Evolutionary conservation across 2,329 filamentous ascomycete species (phyloP), one percentile per base, ranked within the genome.

Genomic region (Zarea fungicola): DNA sequence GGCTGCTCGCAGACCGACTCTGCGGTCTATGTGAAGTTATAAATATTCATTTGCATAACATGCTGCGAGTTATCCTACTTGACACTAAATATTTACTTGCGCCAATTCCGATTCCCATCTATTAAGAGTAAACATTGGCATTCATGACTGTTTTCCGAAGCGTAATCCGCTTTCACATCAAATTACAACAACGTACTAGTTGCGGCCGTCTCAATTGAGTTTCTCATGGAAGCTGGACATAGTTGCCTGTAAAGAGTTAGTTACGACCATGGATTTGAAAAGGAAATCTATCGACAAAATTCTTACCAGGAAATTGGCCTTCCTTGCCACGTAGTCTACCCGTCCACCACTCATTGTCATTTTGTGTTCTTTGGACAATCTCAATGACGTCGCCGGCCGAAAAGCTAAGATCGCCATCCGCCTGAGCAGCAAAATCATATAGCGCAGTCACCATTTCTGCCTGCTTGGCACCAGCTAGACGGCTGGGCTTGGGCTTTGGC

Each of bases 341-440:
- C 8, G 78, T 84, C 93, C 93, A 99, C 93, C 93, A 99, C 68
- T 99, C 93, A 58, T 99, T 97, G 44, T 89, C 84, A 60, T 96
- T 96, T 54, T 80, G 76, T n/a, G 89, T 95, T 57, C 88, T 79
- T 52, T 77, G 78, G 3, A 93, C 66, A 58, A 99, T 91, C 66
- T 97, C 91, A 60, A 99, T 97, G 5, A 86, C 72, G 54, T 99
- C 93, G 5, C 92, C 91, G 0, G 89, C 83, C 16, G 78, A 79
- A 71, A 99, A 99, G 60, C 88, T 95, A 54, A 99, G 72, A 64
- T 99, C 93, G 3, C 91, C 91, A 55, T 95, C 90, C 1, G 92
- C 91, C 65, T 97, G 91, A 6, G 93, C 93, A 54, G 95, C 89
- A 62, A 95, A 99, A 63, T 97, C 93, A 67, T 96, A 99, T 53